These are phyloP conservation scores for Pinus taeda DNA, from an alignment of 75 land plant species.

Conservation along the genomic window DNA sequence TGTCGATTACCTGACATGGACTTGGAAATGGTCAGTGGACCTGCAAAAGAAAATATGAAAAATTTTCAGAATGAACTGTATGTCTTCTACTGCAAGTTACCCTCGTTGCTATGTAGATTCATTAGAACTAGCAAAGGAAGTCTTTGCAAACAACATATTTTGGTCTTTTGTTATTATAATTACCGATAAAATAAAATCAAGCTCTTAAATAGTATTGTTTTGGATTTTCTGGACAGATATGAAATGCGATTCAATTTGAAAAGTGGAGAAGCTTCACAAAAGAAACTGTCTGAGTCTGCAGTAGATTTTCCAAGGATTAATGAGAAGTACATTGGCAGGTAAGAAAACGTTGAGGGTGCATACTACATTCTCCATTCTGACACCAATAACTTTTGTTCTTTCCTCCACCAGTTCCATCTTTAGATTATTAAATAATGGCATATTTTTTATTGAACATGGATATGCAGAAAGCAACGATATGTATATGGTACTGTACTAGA, in stretches of 20 bases:
- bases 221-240: constrained; percentile 47
- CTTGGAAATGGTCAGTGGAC: constrained; percentile 55
- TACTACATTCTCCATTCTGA: not conserved
- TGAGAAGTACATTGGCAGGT: constrained; percentile 92
- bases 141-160: too few species aligned
- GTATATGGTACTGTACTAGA: constrained; percentile 70
- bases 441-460: constrained; percentile 7
- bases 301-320: constrained; percentile 93
- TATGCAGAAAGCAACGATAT: constrained; percentile 70
- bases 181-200: not conserved
- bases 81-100: constrained; percentile 7
- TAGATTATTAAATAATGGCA: not conserved
- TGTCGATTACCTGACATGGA: constrained; percentile 78
- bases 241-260: constrained; percentile 91
- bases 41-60: constrained; percentile 44
- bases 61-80: constrained; percentile 72
- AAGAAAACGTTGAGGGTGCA: not conserved
- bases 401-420: not conserved
- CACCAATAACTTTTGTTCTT: not conserved
- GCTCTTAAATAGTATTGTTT: not conserved
- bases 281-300: constrained; percentile 55
- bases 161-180: not conserved
- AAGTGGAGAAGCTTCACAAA: constrained; percentile 82
- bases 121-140: not conserved
- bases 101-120: not conserved